Base-by-base conservation (phyloP, 2,329 filamentous ascomycete genomes). In the Ceratocystis ficicola region DNA sequence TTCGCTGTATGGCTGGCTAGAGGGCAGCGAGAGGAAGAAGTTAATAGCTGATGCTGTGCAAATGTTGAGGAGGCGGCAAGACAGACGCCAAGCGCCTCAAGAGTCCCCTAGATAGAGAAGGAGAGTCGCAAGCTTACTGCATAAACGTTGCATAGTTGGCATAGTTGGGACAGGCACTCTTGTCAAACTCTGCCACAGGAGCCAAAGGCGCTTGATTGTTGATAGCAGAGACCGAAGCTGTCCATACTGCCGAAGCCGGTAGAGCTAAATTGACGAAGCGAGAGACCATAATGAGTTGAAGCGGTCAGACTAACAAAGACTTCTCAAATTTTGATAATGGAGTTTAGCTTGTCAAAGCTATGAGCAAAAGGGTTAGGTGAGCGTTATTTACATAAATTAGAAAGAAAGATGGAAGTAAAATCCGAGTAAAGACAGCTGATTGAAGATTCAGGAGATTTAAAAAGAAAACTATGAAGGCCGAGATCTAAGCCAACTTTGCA, bases 1-100 rank as follows among this genome's bases (percentile, higher is more conserved):
- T 22, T 86, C 79, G 74, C 90, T 96, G 69, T 87, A 83, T 0
- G 94, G 94, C 22, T 80, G 81, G 74, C 91, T 95, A 68, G 30
- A 25, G 67, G 50, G 66, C 67, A 57, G 68, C 65, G 25, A 63
- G 62, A n/a, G 12, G 48, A 12, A 52, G 20, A 25, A 30, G 55
- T 59, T 36, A 59, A 28, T 30, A 8, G 17, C 2, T 28, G 55
- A 41, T 41, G 36, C 36, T 41, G 36, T 4, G 36, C 1, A 15
- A 4, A 10, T 15, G 36, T 41, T 41, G 36, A 10, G 36, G 36
- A 36, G 36, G 36, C 36, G 12, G 36, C 10, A 4, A 12, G 36
- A 41, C 36, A 12, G 36, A 41, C 36, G 36, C 12, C 22, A 52
- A 22, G 55, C 55, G 7, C 12, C 17, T 41, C 25, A 3, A 41